These are phyloP conservation scores for Postia placenta DNA, from an alignment of 768 basidiomycete genomes.

Conservation along the genomic window DNA sequence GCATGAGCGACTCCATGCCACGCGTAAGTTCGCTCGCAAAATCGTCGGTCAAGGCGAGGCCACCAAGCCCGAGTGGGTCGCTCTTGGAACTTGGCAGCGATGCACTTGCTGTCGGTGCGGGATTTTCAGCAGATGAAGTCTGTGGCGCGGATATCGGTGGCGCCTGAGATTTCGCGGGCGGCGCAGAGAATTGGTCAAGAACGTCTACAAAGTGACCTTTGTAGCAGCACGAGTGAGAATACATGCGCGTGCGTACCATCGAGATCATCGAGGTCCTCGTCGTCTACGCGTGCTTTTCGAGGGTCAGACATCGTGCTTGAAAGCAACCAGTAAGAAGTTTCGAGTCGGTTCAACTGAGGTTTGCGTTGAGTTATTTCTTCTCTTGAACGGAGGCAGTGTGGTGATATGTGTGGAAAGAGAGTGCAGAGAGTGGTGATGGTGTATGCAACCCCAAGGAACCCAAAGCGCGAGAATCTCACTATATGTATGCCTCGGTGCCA, in stretches of 20 bases:
- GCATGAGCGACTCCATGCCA: conserved; percentile 41
- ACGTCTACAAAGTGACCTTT: conserved; percentile 33
- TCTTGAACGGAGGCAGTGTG: no score
- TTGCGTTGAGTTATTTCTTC: no score
- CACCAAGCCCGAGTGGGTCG: conserved; percentile 7
- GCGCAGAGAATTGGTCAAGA: conserved; percentile 37
- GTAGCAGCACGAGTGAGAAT: not conserved
- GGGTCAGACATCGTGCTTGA: conserved; percentile 3
- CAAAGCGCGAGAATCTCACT: no score
- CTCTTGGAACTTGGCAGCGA: conserved; percentile 1
- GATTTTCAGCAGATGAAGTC: conserved; percentile 13
- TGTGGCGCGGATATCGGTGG: conserved; percentile 13
- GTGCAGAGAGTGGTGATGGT: no score
- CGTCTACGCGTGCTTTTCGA: conserved; percentile 11
- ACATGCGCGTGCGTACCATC: conserved; percentile 36
- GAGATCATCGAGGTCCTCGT: conserved; percentile 67
- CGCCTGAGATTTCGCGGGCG: conserved; percentile 14
- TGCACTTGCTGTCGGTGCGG: conserved; percentile 11
- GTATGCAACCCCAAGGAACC: no score
- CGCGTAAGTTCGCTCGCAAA: conserved; percentile 35
- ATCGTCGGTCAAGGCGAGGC: conserved; percentile 24
- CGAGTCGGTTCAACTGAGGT: no score
- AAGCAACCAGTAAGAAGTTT: not conserved
- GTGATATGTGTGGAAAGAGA: no score
- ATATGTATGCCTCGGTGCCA: no score